Conservation (phyloP, 148 eudicot species). For the Oxyria digyna region DNA sequence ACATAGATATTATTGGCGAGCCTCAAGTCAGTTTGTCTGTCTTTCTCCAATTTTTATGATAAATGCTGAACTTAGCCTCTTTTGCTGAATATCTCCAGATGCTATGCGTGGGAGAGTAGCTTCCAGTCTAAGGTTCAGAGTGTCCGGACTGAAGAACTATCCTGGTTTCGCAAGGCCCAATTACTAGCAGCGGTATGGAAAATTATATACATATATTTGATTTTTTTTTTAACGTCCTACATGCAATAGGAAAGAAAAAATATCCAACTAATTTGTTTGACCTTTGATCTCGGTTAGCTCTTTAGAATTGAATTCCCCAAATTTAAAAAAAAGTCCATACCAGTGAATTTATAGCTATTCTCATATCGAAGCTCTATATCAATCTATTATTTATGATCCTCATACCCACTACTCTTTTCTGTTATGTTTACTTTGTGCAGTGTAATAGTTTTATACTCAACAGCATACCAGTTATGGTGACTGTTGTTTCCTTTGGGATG, state of each 20-base stretch:
- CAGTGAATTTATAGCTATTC: neutral
- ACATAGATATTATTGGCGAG: no score
- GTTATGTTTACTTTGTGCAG: slow-evolving; percentile 41
- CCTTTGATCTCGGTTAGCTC: neutral
- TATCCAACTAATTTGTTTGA: neutral
- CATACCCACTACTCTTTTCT: slow-evolving; percentile 2
- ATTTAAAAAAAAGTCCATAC: neutral
- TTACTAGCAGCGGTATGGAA: slow-evolving; percentile 76
- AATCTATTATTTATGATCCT: neutral
- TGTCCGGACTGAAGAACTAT: slow-evolving; percentile 66
- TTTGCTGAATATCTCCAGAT: slow-evolving; percentile 35
- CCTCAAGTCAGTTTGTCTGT: no score
- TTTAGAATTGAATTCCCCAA: neutral
- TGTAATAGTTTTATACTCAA: slow-evolving; percentile 73
- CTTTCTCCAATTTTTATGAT: no score
- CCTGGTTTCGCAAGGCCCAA: slow-evolving; percentile 83
- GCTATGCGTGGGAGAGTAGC: slow-evolving; percentile 97
- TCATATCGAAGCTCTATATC: neutral
- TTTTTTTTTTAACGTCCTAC: neutral
- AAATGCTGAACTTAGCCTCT: neutral
- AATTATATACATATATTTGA: neutral
- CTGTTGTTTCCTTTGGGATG: slow-evolving; percentile 82
- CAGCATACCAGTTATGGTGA: slow-evolving; percentile 84
- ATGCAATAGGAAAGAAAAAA: neutral
- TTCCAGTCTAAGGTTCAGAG: slow-evolving; percentile 73